Conservation (phyloP, 331 rosid genomes). For the Phaseolus coccineus region DNA sequence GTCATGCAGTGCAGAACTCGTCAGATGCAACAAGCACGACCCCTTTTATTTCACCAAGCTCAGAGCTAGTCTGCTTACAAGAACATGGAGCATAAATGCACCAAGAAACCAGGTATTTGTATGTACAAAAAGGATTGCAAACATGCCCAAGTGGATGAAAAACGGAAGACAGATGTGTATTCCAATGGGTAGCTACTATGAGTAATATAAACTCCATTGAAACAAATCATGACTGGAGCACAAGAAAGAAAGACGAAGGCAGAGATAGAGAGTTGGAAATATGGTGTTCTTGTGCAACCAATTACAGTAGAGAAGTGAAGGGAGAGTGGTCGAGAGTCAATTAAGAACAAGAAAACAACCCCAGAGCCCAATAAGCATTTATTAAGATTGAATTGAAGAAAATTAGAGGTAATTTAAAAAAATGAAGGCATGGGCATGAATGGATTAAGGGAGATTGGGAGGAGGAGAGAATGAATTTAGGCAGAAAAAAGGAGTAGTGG, state of each 20-base stretch:
- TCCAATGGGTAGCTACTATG: background rate
- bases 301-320: background rate
- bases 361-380: constrained; percentile 1
- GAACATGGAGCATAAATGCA: constrained; percentile 10
- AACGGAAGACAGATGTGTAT: background rate
- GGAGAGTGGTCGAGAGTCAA: background rate
- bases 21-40: background rate
- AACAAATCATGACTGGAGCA: background rate
- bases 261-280: background rate
- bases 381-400: background rate
- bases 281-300: background rate
- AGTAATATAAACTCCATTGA: background rate
- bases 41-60: background rate
- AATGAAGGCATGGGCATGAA: background rate
- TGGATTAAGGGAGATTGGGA: background rate
- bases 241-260: constrained; percentile 10
- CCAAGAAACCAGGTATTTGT: background rate
- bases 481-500: background rate
- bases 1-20: constrained; percentile 4
- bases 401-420: constrained; percentile 23
- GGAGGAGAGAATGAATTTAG: background rate
- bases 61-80: background rate
- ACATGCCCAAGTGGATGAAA: background rate
- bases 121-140: background rate
- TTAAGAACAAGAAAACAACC: constrained; percentile 25